A percentile compares a stretch with the other conserved stretches of the same genome.
These are phyloP conservation scores for Lentinula raphanica DNA, from an alignment of 768 basidiomycete species.

Conservation along the genomic window DNA sequence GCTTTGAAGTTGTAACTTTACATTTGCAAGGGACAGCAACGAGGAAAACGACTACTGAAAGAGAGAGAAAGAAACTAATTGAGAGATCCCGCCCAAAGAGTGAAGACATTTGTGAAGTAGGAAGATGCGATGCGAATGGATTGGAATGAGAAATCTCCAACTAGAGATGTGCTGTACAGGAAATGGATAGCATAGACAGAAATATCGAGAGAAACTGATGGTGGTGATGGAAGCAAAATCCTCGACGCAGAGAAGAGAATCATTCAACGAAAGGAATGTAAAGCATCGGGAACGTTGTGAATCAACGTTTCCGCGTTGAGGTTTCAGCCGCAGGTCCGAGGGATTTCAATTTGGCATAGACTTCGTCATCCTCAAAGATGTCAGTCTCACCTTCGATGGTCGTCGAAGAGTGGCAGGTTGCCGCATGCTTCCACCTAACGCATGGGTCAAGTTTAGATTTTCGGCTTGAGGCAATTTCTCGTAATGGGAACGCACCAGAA, in stretches of 20 bases:
- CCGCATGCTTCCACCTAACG: constrained; percentile 79
- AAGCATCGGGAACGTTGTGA: too few species aligned
- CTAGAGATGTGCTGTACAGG: neutral
- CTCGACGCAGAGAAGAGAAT: too few species aligned
- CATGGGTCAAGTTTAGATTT: neutral
- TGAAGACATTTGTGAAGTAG: neutral
- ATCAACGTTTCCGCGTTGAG: neutral
- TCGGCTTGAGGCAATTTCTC: neutral
- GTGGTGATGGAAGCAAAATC: too few species aligned
- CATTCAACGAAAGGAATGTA: too few species aligned
- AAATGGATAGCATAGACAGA: neutral
- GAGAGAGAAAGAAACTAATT: neutral
- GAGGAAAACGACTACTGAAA: neutral
- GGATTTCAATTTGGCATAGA: constrained; percentile 25
- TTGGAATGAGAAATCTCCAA: neutral
- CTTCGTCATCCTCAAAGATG: constrained; percentile 50
- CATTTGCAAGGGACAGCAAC: too few species aligned
- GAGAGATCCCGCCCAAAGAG: neutral
- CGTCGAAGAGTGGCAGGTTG: constrained; percentile 62
- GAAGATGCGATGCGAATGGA: neutral
- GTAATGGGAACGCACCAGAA: constrained; percentile 54
- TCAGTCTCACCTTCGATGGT: constrained; percentile 52
- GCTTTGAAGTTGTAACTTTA: too few species aligned
- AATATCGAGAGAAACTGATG: neutral
- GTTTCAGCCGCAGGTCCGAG: constrained; percentile 10